Evolutionary conservation across 2,329 filamentous ascomycete genomes (phyloP), one percentile per base, ranked within the genome.

Genomic region (Ceratocystis eucalypticola): DNA sequence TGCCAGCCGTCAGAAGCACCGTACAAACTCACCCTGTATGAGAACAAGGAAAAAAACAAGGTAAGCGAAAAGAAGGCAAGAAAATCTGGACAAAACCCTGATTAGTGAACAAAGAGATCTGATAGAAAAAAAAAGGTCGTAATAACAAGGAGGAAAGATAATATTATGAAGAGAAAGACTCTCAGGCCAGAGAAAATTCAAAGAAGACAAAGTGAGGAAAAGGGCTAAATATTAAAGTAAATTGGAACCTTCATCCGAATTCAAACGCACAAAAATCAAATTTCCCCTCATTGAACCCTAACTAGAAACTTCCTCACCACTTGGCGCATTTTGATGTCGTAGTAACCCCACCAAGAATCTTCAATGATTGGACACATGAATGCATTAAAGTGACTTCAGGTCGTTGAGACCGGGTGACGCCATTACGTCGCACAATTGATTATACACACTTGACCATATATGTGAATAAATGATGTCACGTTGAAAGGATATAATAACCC

Each of bases 251-350:
- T 15, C 3, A 41, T 41, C 10, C 2, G n/a, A 28, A 48, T 33
- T 17, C 17, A 25, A 59, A 20, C 20, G 55, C 28, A 33, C 55
- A 46, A 46, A 48, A 17, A 5, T 28, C 10, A 15, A 62, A 30
- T 62, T 62, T 62, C 37, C n/a, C 61, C 37, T 45, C 20, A 15
- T n/a, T 25, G 44, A 62, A 62, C 61, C 61, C 61, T 62, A 62
- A 62, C 61, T 3, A 10, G 20, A 20, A 62, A 30, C 37, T 15
- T 15, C 8, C 37, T 41, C 10, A 12, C 37, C 8, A 12, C 0
- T 41, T 48, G 25, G 1, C 28, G 6, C 25, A 41, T 10, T 12
- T 41, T 33, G 25, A 30, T 17, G 12, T 20, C 7, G 4, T 17
- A 33, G 12, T 62, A n/a, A 30, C 61, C 61, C 61, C 61, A 48